Conservation (phyloP, 345 rosid species). For the Ceriops zippeliana region DNA sequence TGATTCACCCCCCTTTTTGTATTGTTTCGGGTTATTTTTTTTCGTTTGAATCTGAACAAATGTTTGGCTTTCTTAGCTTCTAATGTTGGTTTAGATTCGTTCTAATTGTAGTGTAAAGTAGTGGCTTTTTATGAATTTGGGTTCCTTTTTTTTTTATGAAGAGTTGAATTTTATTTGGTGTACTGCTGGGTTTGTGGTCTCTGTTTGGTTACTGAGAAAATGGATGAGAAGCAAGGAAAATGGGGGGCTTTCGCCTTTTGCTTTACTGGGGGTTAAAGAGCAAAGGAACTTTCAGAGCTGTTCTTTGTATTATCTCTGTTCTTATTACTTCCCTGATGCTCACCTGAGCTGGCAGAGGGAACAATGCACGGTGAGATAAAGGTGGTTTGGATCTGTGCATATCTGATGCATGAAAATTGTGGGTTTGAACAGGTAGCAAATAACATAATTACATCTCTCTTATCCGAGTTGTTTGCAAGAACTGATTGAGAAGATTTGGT, state of each 20-base stretch:
- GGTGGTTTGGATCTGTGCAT: too few species aligned
- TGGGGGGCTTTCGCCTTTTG: not conserved
- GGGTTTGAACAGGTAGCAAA: too few species aligned
- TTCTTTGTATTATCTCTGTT: too few species aligned
- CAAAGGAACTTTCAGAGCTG: too few species aligned
- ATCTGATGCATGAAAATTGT: too few species aligned
- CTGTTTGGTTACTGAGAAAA: constrained; percentile 16
- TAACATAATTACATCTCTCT: too few species aligned
- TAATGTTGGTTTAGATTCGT: constrained; percentile 22
- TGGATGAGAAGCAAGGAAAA: constrained; percentile 3
- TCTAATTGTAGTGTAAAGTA: constrained; percentile 5
- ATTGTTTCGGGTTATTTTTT: constrained; percentile 3
- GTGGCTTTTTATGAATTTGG: constrained; percentile 12
- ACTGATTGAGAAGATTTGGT: too few species aligned
- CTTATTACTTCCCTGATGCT: too few species aligned
- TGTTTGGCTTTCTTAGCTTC: constrained; percentile 13
- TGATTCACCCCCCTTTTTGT: not conserved
- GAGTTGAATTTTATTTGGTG: not conserved
- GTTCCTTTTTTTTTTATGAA: too few species aligned
- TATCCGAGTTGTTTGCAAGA: too few species aligned
- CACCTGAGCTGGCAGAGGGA: too few species aligned
- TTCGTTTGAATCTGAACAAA: constrained; percentile 1
- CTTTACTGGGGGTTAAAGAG: not conserved
- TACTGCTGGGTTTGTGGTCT: not conserved
- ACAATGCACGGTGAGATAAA: too few species aligned